Base-by-base conservation (phyloP, 2,329 filamentous ascomycete species). In the Colletotrichum higginsianum region DNA sequence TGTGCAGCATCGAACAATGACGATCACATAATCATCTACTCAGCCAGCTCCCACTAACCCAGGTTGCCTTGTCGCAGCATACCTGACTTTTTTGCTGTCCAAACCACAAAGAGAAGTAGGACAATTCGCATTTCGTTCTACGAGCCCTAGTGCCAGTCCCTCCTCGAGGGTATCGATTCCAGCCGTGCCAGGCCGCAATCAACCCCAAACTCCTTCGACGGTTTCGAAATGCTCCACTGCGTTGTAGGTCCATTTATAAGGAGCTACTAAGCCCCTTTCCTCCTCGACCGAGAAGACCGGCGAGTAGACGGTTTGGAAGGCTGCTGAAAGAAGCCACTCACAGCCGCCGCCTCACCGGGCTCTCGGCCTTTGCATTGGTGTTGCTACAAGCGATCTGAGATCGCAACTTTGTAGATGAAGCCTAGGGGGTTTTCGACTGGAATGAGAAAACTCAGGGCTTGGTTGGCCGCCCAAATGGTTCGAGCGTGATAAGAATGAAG, bases 331-430 rank as follows among this genome's bases (percentile, higher is more conserved):
- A 47, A 21, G 26, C 12, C n/a, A n/a, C 55, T 21, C 35, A 21
- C n/a, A 13, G 26, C 12, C 18, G 12, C 44, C 52, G 38, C 40
- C 30, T 44, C 23, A 11, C 2, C 21, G 12, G 23, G 15, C 46
- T 35, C 21, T 50, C 11, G 16, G 7, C 26, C 23, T 42, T 52
- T 53, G 53, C 46, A 18, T 60, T 61, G 23, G 38, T 49, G 50
- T 67, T 71, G 6, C 47, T 67, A 71, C 64, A 67, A 50, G 64
- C 68, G 68, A 71, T 71, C 64, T 30, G 15, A 6, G 35, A 63
- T 66, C 64, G 64, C 68, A 71, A 71, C 68, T 67, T 62, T 68
- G 68, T 57, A 60, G 23, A 42, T 60, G 50, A 47, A 47, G 57
- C 26, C 57, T 8, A 35, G 7, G 6, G 30, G 46, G 26, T 40